phyloP scores from a whole-genome alignment of 192 early-diverging fungal species.

The Coemansia sp. region DNA sequence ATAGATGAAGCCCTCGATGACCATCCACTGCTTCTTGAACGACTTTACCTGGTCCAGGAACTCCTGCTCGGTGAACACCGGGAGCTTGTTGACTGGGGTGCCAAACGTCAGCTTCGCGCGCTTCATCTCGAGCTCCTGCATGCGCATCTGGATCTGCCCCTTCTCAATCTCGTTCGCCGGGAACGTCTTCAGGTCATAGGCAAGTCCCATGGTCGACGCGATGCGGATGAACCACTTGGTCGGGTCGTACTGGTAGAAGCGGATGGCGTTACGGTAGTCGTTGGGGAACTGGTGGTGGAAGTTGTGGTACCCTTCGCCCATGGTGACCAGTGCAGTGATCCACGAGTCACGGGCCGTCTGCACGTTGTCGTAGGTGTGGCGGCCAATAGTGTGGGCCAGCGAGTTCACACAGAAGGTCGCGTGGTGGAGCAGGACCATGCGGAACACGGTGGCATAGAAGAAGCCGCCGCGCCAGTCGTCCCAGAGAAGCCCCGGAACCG shows the following conservation, averaged over 20 bases:
- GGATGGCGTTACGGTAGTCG: slow-evolving; percentile 82
- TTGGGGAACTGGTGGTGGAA: slow-evolving; percentile 85
- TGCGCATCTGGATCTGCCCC: slow-evolving; percentile 74
- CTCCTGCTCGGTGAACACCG: slow-evolving; percentile 63
- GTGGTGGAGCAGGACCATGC: no score
- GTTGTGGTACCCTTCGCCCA: no score
- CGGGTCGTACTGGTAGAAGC: slow-evolving; percentile 75
- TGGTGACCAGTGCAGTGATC: no score
- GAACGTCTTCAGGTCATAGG: slow-evolving; percentile 72
- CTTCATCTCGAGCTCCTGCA: slow-evolving; percentile 66
- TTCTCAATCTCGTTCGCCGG: slow-evolving; percentile 78
- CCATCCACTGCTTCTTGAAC: slow-evolving; percentile 69
- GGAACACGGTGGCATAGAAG: no score
- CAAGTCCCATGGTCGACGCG: slow-evolving; percentile 59
- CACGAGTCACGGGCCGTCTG: no score
- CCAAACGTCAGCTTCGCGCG: slow-evolving; percentile 74
- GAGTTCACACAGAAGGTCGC: no score
- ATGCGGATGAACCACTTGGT: slow-evolving; percentile 79
- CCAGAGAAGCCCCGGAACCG: no score
- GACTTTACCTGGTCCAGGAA: slow-evolving; percentile 63
- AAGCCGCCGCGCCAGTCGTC: no score
- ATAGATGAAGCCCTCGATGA: slow-evolving; percentile 82
- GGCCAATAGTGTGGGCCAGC: no score
- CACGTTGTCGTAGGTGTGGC: no score
- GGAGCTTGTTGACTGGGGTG: slow-evolving; percentile 63